phyloP scores from a whole-genome alignment of 345 rosid species.

The Eucalyptus curtisii region DNA sequence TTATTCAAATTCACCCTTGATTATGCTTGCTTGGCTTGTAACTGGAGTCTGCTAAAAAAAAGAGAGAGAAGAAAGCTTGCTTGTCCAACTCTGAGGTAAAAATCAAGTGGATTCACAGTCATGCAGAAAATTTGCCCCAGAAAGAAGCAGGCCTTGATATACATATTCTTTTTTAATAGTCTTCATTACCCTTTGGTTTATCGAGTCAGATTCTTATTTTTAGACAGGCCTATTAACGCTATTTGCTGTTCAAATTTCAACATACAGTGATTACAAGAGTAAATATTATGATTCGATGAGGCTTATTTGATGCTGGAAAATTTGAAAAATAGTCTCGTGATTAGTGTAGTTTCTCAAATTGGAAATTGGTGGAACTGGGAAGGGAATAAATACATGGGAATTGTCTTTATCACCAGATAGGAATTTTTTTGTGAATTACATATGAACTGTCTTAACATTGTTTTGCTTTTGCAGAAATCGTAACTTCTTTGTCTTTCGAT shows the following conservation, averaged over 20 bases:
- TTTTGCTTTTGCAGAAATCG: conserved; percentile 40
- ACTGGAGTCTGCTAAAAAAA: background rate
- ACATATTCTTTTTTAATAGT: background rate
- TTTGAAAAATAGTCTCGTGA: background rate
- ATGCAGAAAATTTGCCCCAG: background rate
- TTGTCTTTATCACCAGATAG: background rate
- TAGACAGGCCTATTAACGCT: background rate
- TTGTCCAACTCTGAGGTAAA: background rate
- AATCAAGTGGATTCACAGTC: background rate
- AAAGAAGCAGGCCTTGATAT: background rate
- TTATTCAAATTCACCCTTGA: background rate
- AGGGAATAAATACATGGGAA: background rate
- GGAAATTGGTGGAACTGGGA: background rate
- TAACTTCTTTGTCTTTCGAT: conserved; percentile 47
- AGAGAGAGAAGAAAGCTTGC: background rate
- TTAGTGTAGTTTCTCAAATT: background rate
- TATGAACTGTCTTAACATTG: background rate
- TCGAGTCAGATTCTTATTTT: background rate
- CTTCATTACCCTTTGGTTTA: background rate
- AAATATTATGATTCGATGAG: background rate
- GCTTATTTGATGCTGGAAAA: background rate
- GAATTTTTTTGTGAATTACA: background rate
- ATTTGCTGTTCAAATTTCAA: background rate
- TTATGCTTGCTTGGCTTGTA: background rate
- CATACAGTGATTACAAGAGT: background rate